A percentile compares a stretch with the other conserved stretches of the same genome.
phyloP scores from a whole-genome alignment of 306 rosid genomes.

The Benincasa hispida region DNA sequence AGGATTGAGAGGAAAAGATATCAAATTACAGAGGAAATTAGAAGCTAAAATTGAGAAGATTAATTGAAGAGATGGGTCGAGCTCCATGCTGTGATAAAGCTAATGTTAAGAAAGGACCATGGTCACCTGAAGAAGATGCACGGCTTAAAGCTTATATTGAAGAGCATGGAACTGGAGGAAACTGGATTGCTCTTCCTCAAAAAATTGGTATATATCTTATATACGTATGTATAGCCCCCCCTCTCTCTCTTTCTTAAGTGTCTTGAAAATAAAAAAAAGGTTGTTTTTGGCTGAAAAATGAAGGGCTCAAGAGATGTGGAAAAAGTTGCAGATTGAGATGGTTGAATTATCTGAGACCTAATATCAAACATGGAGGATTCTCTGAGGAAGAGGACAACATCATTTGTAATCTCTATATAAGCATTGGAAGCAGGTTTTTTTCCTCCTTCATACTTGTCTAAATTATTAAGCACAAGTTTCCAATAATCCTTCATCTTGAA shows the following conservation, averaged over 20 bases:
- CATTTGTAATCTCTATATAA: constrained; percentile 88
- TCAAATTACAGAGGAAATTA: no score
- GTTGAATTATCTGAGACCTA: constrained; percentile 92
- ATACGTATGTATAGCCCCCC: no score
- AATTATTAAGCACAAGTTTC: background rate
- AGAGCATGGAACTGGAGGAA: constrained; percentile 74
- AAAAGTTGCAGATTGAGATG: constrained; percentile 93
- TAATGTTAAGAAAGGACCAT: constrained; percentile 95
- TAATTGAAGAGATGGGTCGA: constrained; percentile 52
- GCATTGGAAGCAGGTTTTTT: constrained; percentile 94
- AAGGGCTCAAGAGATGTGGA: constrained; percentile 98
- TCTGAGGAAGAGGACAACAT: constrained; percentile 97
- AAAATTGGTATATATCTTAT: constrained; percentile 48
- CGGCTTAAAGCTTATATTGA: constrained; percentile 80
- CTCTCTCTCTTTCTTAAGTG: background rate
- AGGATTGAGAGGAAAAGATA: background rate
- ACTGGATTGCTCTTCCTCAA: constrained; percentile 99
- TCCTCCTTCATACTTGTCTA: background rate
- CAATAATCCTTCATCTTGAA: background rate
- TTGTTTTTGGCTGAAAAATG: background rate
- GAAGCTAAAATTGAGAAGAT: background rate
- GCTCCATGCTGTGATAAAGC: constrained; percentile 99
- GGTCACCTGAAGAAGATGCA: constrained; percentile 96
- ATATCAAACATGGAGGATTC: constrained; percentile 97
- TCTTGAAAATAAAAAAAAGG: no score